Evolutionary conservation across 306 rosid genomes (phyloP).

Genomic region (Gastrolobium villosum): DNA sequence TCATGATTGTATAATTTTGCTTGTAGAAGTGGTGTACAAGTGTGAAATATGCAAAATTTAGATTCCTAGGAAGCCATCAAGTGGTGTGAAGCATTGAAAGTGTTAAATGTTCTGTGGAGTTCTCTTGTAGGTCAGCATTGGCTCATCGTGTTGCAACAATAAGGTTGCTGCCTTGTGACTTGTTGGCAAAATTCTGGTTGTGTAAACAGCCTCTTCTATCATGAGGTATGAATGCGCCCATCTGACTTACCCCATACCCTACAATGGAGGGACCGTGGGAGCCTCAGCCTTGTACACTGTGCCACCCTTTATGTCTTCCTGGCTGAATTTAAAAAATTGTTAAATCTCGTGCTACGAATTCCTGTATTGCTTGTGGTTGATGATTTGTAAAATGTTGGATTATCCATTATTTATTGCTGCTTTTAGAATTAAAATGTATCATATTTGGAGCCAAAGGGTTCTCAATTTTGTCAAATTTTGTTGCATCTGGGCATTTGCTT

Average conservation of each 20-base stretch:
- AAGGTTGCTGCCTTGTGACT: conserved; percentile 18
- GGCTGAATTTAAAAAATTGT: not conserved
- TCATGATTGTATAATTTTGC: not conserved
- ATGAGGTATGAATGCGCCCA: not conserved
- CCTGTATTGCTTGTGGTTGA: not conserved
- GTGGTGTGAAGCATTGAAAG: too few relatives aligned
- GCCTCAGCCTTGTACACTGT: not conserved
- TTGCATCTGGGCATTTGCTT: conserved; percentile 30
- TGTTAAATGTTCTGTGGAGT: too few relatives aligned
- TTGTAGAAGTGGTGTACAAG: not conserved
- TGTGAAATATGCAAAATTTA: not conserved
- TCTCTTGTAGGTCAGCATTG: not conserved
- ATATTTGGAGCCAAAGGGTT: conserved; percentile 22
- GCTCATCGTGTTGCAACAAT: not conserved
- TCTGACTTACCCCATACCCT: not conserved
- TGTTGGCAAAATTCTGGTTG: conserved; percentile 5
- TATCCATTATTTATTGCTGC: conserved; percentile 16
- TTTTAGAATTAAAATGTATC: not conserved
- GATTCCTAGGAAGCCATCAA: not conserved
- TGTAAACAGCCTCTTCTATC: not conserved
- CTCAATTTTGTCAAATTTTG: not conserved
- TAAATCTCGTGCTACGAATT: not conserved
- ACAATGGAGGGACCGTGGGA: not conserved
- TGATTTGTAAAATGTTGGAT: conserved; percentile 14
- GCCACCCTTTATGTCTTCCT: conserved; percentile 1